Evolutionary conservation across 208 protist genomes (phyloP), one percentile per base, ranked within the genome.

Genomic region (Leishmania braziliensis): DNA sequence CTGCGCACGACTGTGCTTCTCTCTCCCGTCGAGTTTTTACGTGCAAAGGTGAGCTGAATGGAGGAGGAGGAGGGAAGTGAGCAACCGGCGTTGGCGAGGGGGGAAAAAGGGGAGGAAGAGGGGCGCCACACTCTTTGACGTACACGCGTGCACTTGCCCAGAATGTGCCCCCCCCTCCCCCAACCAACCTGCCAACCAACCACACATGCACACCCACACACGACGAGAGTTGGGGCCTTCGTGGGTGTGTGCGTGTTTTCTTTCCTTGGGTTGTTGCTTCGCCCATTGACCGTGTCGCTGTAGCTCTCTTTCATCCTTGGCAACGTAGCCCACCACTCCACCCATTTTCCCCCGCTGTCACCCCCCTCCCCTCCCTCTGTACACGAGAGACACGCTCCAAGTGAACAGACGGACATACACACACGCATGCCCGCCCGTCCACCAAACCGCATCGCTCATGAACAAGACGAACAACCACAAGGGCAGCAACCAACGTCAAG

Each of bases 381-480:
- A 46, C 43, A 46, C 43, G 43, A 46, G 43, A 46, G 43, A 46
- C 39, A 43, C 43, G 43, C 43, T 0, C 43, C 43, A 46, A 46
- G 43, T 46, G 43, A 46, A 46, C 0, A 46, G 43, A 46, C 43
- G 43, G 43, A 46, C 43, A 46, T 46, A 65, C 60, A 65, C 26
- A 29, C 20, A 65, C 29, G 26, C 26, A 65, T 65, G 26, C 60
- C 8, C 6, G 16, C 6, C 4, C 60, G 60, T n/a, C 16, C 26
- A 26, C 16, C 60, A 33, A 33, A n/a, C 26, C 29, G 60, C 23
- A 26, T 46, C 43, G 0, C 43, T 46, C 43, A 46, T 43, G 60
- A 23, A 66, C 60, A 66, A 23, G 60, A 66, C 26, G 60, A 66
- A 77, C 39, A 56, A 69, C 20, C 29, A 84, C 26, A 77, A 79